Percentiles rank a stretch among this genome's conserved stretches.
Conservation (phyloP, 2,329 filamentous ascomycete species). For the Botrytis aclada region DNA sequence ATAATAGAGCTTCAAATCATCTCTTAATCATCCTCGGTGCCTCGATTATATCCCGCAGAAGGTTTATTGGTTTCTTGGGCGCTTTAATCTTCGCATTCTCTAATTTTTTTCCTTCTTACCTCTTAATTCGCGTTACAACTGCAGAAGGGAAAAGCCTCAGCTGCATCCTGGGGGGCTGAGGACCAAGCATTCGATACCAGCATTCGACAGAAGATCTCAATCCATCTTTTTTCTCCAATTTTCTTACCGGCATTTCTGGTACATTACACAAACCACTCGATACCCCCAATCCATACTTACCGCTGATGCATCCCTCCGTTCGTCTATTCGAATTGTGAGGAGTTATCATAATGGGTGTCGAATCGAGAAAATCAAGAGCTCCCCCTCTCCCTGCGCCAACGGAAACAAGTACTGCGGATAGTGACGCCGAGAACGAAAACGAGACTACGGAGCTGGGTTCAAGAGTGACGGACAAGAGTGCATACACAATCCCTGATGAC, state of each 20-base stretch:
- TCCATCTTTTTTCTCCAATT: slow-evolving; percentile 3
- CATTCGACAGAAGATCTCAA: not conserved
- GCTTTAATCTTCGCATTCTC: not conserved
- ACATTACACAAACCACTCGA: slow-evolving; percentile 7
- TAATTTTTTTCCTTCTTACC: not conserved
- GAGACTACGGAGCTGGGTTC: slow-evolving; percentile 61
- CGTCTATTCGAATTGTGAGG: slow-evolving; percentile 15
- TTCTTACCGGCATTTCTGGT: not conserved
- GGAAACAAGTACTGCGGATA: slow-evolving; percentile 52
- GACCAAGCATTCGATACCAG: not conserved
- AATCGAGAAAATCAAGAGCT: slow-evolving; percentile 47
- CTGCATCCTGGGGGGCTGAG: slow-evolving; percentile 13
- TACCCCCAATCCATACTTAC: not conserved
- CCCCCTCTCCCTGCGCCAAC: slow-evolving; percentile 76
- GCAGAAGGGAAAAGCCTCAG: slow-evolving; percentile 5
- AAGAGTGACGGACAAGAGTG: slow-evolving; percentile 62
- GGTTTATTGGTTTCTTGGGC: not conserved
- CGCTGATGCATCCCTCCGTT: slow-evolving; percentile 17
- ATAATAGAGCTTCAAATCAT: slow-evolving; percentile 7
- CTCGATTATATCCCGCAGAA: not conserved
- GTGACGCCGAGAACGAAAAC: slow-evolving; percentile 54
- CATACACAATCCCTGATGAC: slow-evolving; percentile 80
- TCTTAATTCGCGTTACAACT: slow-evolving; percentile 1
- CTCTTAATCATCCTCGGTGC: not conserved
- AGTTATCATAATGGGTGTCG: slow-evolving; percentile 36